Base-by-base conservation (phyloP, 495 filamentous ascomycete genomes). In the Penicillium diatomitis region DNA sequence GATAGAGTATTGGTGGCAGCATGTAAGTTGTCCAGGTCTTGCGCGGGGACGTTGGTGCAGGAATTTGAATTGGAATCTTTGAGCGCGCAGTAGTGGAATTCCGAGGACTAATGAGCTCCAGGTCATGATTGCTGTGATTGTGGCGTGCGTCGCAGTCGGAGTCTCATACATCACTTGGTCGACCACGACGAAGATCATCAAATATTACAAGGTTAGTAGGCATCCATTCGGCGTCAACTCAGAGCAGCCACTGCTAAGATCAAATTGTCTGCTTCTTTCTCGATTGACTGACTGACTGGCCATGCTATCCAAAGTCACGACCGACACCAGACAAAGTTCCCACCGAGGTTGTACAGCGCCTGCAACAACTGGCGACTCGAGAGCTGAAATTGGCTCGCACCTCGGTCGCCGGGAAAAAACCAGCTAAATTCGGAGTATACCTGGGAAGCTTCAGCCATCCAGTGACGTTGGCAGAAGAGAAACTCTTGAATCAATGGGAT, bases 381-480 rank as follows among this genome's bases (percentile, higher is more conserved):
- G 44, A 60, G 27, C 55, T 67, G 2, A 50, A 46, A 29, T 47
- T 71, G 45, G 46, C 46, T n/a, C 36, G 53, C 6, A 40, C 51
- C 5, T 52, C 48, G 10, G 28, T 41, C 2, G 34, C 30, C 10
- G 48, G 48, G 27, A 54, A 50, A 29, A 73, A 72, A 46, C 71
- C 72, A 6, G 55, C 59, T 4, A 70, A 72, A 12, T 77, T 75
- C 50, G 76, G 75, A 7, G 68, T 76, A 10, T 78, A 75, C 47
- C 58, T 79, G 4, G 76, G 76, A 10, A 45, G 49, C 5, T 66
- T 79, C 32, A 53, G 49, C 9, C 54, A 54, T 30, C 69, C 70
- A 8, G 59, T 58, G 1, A 64, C 57, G 9, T 41, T 60, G 30
- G 52, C 63, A 6, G 61, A 76, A 48, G 38, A 54, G 36, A 56